These are phyloP conservation scores for Cyclanthera cordifolia DNA, from an alignment of 306 rosid species.

Conservation along the genomic window DNA sequence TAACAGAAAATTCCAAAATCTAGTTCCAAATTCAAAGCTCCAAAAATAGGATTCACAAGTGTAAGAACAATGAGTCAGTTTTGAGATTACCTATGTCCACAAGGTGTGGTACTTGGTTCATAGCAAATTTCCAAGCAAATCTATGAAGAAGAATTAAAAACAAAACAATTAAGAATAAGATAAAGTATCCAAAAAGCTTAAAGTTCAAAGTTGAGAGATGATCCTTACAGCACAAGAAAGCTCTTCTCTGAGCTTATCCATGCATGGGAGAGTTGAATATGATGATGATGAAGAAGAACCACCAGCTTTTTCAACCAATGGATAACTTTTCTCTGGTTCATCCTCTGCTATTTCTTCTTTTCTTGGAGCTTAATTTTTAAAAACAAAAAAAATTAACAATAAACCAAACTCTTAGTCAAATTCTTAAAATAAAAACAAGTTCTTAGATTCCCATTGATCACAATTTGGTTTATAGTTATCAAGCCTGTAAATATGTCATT, in stretches of 20 bases:
- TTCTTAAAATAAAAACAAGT: too few species aligned
- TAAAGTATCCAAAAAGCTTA: neutral
- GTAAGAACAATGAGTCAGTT: neutral
- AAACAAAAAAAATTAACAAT: too few species aligned
- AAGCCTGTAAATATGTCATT: too few species aligned
- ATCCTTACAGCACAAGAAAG: slow-evolving; percentile 84
- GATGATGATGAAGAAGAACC: slow-evolving; percentile 28
- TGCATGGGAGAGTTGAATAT: slow-evolving; percentile 43
- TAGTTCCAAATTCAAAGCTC: too few species aligned
- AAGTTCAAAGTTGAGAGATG: slow-evolving; percentile 2
- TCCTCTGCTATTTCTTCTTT: slow-evolving; percentile 14
- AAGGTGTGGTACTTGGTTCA: slow-evolving; percentile 92
- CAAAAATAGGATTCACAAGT: neutral
- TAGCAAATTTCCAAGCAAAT: slow-evolving; percentile 89
- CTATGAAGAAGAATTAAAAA: slow-evolving; percentile 27
- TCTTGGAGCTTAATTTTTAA: slow-evolving; percentile 17
- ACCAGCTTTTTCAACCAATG: slow-evolving; percentile 20
- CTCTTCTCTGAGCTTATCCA: slow-evolving; percentile 85
- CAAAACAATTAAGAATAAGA: neutral
- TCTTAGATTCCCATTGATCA: too few species aligned
- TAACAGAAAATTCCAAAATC: too few species aligned
- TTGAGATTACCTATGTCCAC: slow-evolving; percentile 78
- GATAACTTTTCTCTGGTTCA: slow-evolving; percentile 34
- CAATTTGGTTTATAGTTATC: too few species aligned
- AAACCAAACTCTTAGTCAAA: too few species aligned